These are phyloP conservation scores for Teratosphaeria destructans DNA, from an alignment of 2,329 filamentous ascomycete genomes.

Conservation along the genomic window DNA sequence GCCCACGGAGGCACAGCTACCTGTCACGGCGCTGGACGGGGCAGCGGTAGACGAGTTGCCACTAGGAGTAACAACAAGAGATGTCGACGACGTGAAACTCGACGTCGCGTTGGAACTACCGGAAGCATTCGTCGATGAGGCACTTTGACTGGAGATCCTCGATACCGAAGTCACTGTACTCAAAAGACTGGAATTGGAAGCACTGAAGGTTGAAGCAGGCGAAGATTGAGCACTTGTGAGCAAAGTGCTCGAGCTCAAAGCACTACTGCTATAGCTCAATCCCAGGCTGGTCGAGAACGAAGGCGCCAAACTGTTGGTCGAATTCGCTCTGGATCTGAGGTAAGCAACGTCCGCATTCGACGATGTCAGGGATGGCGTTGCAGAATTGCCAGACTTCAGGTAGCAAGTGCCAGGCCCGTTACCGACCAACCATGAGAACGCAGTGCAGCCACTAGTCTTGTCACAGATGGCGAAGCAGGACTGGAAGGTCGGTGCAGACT, in stretches of 20 bases:
- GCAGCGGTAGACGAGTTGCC: neutral
- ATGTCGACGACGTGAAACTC: neutral
- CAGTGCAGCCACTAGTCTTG: constrained; percentile 8
- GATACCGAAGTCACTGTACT: neutral
- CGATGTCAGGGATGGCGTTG: neutral
- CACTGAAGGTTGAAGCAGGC: neutral
- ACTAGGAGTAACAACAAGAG: neutral
- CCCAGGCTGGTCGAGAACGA: neutral
- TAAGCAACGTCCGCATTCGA: neutral
- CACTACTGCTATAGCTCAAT: neutral
- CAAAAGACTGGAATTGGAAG: neutral
- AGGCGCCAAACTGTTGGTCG: neutral
- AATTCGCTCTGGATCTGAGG: neutral
- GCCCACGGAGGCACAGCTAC: neutral
- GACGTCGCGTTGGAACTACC: neutral
- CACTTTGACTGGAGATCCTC: neutral
- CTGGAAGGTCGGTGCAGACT: neutral
- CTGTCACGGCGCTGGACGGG: neutral
- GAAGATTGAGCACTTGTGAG: neutral
- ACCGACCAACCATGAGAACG: constrained; percentile 12
- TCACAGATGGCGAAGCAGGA: constrained; percentile 15
- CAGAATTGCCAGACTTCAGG: constrained; percentile 1
- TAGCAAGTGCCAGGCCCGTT: constrained; percentile 11
- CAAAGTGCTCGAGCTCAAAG: neutral
- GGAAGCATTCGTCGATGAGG: neutral